A percentile compares a stretch with the other conserved stretches of the same genome.
Conservation (phyloP, 2,329 filamentous ascomycete species). For the Mariannaea sp. region DNA sequence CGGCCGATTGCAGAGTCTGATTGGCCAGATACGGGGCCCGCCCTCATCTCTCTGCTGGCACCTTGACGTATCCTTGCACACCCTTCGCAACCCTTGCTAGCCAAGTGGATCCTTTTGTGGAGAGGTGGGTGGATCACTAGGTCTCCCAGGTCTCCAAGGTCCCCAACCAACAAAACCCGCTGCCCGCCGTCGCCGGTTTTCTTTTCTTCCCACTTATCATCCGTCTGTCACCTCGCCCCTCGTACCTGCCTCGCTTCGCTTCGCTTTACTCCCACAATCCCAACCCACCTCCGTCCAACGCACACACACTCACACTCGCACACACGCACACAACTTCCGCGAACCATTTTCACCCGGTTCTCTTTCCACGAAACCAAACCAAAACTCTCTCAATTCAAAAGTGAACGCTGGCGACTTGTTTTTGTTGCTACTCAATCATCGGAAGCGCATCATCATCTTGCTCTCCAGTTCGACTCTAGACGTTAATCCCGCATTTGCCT, state of each 20-base stretch:
- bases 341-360: constrained; percentile 25
- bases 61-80: constrained; percentile 16
- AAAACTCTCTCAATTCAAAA: constrained; percentile 7
- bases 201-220: constrained; percentile 36
- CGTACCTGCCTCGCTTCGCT: constrained; percentile 36
- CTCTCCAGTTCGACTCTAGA: constrained; percentile 26
- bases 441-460: constrained; percentile 18
- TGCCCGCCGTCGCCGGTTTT: constrained; percentile 37
- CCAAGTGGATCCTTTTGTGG: constrained; percentile 24
- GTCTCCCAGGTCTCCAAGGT: constrained; percentile 24
- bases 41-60: constrained; percentile 34
- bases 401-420: constrained; percentile 15
- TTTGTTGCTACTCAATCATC: constrained; percentile 6
- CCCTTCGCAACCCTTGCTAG: constrained; percentile 1
- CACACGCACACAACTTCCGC: constrained; percentile 29
- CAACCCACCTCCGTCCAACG: constrained; percentile 30
- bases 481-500: constrained; percentile 39
- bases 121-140: constrained; percentile 16
- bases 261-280: constrained; percentile 23
- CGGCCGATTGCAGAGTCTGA: constrained; percentile 31
- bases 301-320: no score
- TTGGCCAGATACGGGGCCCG: constrained; percentile 37
- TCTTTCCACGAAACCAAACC: constrained; percentile 10
- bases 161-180: constrained; percentile 42
- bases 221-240: constrained; percentile 29